Conservation (phyloP, 345 rosid genomes). For the Syzygium grande region DNA sequence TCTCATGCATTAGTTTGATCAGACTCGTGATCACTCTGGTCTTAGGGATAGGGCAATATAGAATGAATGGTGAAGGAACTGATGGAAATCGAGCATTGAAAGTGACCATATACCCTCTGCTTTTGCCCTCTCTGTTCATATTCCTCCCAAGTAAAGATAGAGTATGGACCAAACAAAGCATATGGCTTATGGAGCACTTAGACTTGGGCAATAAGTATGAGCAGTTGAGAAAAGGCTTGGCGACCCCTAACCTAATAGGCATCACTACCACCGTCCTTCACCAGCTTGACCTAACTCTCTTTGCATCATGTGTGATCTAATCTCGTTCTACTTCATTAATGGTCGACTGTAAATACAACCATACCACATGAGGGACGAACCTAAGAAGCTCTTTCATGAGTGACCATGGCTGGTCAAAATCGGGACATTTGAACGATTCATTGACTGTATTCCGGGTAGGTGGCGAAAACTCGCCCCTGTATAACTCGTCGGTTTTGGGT, state of each 20-base stretch:
- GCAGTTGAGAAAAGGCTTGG: not conserved
- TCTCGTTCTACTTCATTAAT: not conserved
- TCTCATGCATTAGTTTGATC: not conserved
- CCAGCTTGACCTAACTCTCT: not conserved
- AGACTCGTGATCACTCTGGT: not conserved
- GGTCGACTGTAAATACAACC: not conserved
- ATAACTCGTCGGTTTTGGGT: not conserved
- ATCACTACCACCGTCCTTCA: not conserved
- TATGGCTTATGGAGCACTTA: not conserved
- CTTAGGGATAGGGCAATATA: not conserved
- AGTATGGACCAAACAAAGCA: not conserved
- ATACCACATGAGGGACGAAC: not conserved
- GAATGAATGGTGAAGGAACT: not conserved
- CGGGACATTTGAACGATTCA: not conserved
- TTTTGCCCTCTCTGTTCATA: not conserved
- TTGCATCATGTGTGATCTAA: not conserved
- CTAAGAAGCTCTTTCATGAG: not conserved
- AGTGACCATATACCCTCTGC: not conserved
- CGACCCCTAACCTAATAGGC: not conserved
- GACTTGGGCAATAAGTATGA: not conserved
- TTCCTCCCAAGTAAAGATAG: not conserved
- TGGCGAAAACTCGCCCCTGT: not conserved
- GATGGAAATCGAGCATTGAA: not conserved
- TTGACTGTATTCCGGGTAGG: not conserved
- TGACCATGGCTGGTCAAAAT: not conserved